phyloP scores from a whole-genome alignment of 441 rosid genomes.

The Syzygium malaccense region DNA sequence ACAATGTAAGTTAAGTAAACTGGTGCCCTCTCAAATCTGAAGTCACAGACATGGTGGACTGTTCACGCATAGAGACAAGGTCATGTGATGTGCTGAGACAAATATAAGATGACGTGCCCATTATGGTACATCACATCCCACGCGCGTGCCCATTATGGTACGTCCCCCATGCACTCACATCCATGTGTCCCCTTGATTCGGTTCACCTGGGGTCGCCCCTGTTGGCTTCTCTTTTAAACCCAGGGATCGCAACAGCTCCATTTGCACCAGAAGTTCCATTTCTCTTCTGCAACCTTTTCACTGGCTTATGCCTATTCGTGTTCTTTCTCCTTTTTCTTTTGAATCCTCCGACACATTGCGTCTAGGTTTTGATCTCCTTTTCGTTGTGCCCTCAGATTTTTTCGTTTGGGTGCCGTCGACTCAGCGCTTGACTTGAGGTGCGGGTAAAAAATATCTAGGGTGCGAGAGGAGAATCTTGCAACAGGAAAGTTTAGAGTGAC shows the following conservation, averaged over 20 bases:
- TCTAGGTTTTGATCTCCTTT: background rate
- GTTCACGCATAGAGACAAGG: background rate
- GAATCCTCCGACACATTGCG: background rate
- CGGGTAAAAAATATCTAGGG: background rate
- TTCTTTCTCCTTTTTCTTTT: background rate
- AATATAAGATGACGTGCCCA: background rate
- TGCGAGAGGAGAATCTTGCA: background rate
- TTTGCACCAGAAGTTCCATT: background rate
- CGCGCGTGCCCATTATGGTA: background rate
- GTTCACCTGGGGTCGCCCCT: constrained; percentile 22
- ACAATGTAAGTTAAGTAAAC: background rate
- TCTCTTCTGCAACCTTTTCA: background rate
- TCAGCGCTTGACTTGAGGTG: background rate
- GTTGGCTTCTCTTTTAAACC: background rate
- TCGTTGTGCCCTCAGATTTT: background rate
- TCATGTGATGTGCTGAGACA: background rate
- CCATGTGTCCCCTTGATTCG: constrained; percentile 31
- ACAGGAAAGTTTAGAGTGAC: background rate
- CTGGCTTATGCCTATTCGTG: background rate
- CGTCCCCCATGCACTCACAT: constrained; percentile 5
- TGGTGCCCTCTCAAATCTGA: background rate
- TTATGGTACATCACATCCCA: background rate
- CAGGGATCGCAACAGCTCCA: background rate
- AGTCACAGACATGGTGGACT: background rate
- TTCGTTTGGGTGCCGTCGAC: background rate